Evolutionary conservation across 192 early-diverging fungal species (phyloP).

Genomic region (Dissophora ornata): DNA sequence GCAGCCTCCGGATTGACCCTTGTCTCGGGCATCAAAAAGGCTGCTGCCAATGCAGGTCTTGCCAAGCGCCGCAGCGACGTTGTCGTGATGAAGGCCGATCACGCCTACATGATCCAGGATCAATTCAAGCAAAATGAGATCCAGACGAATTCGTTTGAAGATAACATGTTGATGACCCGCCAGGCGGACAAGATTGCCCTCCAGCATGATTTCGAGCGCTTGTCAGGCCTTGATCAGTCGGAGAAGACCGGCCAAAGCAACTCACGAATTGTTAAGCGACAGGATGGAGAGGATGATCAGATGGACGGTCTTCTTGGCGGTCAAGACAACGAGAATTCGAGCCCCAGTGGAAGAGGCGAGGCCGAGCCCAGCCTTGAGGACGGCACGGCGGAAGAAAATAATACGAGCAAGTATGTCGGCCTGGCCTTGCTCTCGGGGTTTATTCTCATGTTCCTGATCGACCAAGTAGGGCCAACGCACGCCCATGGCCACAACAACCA

Average conservation of each 20-base stretch:
- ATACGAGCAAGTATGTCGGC: conserved; percentile 77
- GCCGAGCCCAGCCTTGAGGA: neutral
- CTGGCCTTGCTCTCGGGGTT: conserved; percentile 85
- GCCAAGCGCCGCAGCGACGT: conserved; percentile 18
- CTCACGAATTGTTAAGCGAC: conserved; percentile 22
- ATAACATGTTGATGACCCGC: conserved; percentile 36
- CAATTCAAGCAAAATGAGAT: conserved; percentile 8
- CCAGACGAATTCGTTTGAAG: conserved; percentile 18
- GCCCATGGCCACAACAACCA: conserved; percentile 49
- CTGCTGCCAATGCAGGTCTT: neutral
- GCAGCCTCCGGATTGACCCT: conserved; percentile 6
- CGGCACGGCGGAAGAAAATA: conserved; percentile 26
- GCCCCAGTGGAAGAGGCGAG: too few species aligned
- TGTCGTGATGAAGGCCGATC: conserved; percentile 9
- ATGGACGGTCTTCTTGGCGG: neutral
- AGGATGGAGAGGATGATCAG: conserved; percentile 4
- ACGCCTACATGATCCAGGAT: conserved; percentile 19
- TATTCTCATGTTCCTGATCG: conserved; percentile 90
- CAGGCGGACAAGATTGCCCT: conserved; percentile 3
- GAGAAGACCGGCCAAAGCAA: neutral
- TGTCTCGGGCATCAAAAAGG: neutral
- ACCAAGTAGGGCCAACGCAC: conserved; percentile 69
- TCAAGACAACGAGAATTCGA: conserved; percentile 8
- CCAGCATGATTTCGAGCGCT: conserved; percentile 2
- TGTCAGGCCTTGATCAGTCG: neutral